Evolutionary conservation across 805 yeast genomes (phyloP).

Genomic region (Lipomyces anomalus): DNA sequence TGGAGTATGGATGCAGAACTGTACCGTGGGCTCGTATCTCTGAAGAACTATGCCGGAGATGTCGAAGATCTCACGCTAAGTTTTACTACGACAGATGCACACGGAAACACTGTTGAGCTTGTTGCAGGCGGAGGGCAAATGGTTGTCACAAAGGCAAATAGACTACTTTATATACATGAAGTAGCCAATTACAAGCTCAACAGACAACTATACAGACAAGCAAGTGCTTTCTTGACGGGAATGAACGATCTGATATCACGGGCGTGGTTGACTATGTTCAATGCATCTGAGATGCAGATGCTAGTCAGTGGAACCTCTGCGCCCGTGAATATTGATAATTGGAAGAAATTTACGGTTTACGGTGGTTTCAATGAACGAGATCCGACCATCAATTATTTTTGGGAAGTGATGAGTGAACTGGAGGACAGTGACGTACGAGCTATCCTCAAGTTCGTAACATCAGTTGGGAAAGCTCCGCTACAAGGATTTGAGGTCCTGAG

Average conservation of each 20-base stretch:
- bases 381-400: constrained; percentile 57
- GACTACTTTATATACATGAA: constrained; percentile 67
- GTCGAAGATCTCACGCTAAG: constrained; percentile 59
- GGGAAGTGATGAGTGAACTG: constrained; percentile 73
- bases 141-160: constrained; percentile 55
- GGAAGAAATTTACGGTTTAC: constrained; percentile 54
- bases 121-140: constrained; percentile 52
- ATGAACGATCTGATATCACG: constrained; percentile 60
- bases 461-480: constrained; percentile 86
- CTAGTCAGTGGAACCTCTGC: constrained; percentile 74
- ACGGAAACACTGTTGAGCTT: constrained; percentile 46
- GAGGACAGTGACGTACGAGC: constrained; percentile 49
- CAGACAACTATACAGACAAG: constrained; percentile 51
- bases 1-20: constrained; percentile 62
- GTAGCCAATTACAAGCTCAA: constrained; percentile 77
- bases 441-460: constrained; percentile 81
- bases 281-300: constrained; percentile 74
- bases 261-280: constrained; percentile 79
- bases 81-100: constrained; percentile 45
- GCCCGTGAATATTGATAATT: constrained; percentile 65
- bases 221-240: constrained; percentile 63
- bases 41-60: constrained; percentile 48
- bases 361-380: constrained; percentile 53
- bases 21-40: constrained; percentile 56
- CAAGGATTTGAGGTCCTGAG: constrained; percentile 69